Evolutionary conservation across 441 rosid species (phyloP).

Genomic region (Corymbia calophylla): DNA sequence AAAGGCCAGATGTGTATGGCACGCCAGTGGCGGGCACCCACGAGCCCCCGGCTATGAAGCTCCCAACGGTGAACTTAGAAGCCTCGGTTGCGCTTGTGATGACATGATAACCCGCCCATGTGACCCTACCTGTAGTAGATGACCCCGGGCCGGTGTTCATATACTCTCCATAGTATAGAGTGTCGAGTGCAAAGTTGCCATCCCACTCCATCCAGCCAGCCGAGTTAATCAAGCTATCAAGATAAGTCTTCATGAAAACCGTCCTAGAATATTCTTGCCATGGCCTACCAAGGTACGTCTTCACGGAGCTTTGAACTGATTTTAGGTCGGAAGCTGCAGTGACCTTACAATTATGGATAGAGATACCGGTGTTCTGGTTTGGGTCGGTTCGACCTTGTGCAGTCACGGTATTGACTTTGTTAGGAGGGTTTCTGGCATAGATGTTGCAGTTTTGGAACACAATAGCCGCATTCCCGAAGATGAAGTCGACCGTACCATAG

Average conservation of each 20-base stretch:
- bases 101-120: constrained; percentile 40
- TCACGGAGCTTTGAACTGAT: not conserved
- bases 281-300: not conserved
- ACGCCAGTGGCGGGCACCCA: constrained; percentile 45
- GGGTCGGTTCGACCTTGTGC: constrained; percentile 4
- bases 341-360: constrained; percentile 1
- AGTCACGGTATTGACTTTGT: constrained; percentile 1
- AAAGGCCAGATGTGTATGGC: constrained; percentile 32
- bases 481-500: constrained; percentile 5
- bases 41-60: constrained; percentile 37
- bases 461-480: constrained; percentile 5
- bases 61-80: constrained; percentile 38
- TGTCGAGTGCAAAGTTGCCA: not conserved
- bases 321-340: not conserved
- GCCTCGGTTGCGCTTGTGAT: constrained; percentile 34
- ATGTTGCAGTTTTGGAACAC: constrained; percentile 4
- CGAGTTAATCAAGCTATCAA: not conserved
- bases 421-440: not conserved
- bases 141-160: not conserved
- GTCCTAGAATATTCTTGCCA: constrained; percentile 3
- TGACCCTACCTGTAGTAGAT: constrained; percentile 29
- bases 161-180: constrained; percentile 7
- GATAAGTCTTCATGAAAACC: constrained; percentile 1
- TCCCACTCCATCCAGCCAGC: constrained; percentile 5
- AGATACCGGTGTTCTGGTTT: constrained; percentile 4